Percentiles rank a stretch among this genome's conserved stretches.
Evolutionary conservation across 495 filamentous ascomycete species (phyloP).

Genomic region (Aspergillus nanangensis): DNA sequence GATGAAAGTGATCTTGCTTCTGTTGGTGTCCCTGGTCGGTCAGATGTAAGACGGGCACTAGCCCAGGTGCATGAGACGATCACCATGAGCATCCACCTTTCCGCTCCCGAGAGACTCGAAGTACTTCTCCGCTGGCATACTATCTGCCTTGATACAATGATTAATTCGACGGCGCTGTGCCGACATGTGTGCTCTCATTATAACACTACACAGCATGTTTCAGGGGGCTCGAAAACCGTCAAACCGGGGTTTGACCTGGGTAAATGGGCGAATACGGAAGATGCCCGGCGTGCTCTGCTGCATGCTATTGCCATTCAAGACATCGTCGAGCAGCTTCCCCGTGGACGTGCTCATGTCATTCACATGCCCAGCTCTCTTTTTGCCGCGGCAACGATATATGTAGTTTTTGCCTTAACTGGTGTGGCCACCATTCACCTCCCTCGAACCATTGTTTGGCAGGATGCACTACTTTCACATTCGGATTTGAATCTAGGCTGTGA

Average conservation of each 20-base stretch:
- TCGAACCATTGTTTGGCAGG: slow-evolving; percentile 39
- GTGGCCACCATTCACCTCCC: slow-evolving; percentile 34
- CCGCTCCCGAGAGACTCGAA: slow-evolving; percentile 34
- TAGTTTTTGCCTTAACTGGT: slow-evolving; percentile 36
- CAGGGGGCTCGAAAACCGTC: slow-evolving; percentile 19
- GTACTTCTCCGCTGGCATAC: slow-evolving; percentile 47
- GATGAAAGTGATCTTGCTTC: slow-evolving; percentile 33
- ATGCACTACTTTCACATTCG: slow-evolving; percentile 32
- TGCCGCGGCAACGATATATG: slow-evolving; percentile 39
- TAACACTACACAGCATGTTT: slow-evolving; percentile 38
- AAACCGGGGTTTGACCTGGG: slow-evolving; percentile 31
- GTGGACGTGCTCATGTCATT: slow-evolving; percentile 42
- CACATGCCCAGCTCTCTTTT: slow-evolving; percentile 46
- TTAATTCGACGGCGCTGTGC: slow-evolving; percentile 38
- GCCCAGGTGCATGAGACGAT: slow-evolving; percentile 40
- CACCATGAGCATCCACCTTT: slow-evolving; percentile 33
- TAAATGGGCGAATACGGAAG: slow-evolving; percentile 34
- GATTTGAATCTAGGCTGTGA: slow-evolving; percentile 29
- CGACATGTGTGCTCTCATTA: slow-evolving; percentile 40
- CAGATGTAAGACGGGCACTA: slow-evolving; percentile 36
- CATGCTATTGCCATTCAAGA: slow-evolving; percentile 48
- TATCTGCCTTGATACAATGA: slow-evolving; percentile 41
- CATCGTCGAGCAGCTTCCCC: slow-evolving; percentile 44
- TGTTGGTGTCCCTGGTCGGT: slow-evolving; percentile 38
- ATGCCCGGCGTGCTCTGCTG: slow-evolving; percentile 40